Percentiles rank a stretch among this genome's conserved stretches.
Conservation (phyloP, 2,329 filamentous ascomycete species). For the Talaromyces sp. region DNA sequence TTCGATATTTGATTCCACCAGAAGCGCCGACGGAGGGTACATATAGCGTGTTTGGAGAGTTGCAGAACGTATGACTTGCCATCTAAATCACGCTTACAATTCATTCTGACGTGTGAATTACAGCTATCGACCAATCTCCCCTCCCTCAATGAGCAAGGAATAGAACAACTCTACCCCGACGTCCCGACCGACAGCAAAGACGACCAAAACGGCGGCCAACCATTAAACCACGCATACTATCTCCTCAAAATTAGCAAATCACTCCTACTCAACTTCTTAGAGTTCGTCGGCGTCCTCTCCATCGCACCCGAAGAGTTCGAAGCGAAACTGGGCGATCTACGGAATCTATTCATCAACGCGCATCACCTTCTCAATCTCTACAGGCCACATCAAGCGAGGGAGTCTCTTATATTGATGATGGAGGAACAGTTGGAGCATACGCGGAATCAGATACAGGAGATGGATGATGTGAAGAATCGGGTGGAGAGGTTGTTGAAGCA, state of each 20-base stretch:
- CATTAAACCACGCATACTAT: constrained; percentile 55
- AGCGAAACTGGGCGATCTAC: constrained; percentile 73
- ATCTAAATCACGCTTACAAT: too few species aligned
- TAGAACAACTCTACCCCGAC: constrained; percentile 66
- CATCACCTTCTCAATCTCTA: constrained; percentile 94
- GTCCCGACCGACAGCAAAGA: constrained; percentile 51
- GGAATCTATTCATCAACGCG: constrained; percentile 83
- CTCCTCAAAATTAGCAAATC: constrained; percentile 80
- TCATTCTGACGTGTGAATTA: background rate
- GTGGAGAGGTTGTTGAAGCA: constrained; percentile 51
- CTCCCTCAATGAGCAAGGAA: constrained; percentile 67
- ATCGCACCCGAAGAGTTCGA: constrained; percentile 65
- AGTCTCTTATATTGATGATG: constrained; percentile 84
- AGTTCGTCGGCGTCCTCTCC: constrained; percentile 71
- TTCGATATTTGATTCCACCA: constrained; percentile 78
- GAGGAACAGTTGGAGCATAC: constrained; percentile 75
- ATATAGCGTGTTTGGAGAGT: constrained; percentile 72
- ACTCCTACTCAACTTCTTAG: constrained; percentile 82
- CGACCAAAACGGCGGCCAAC: constrained; percentile 40
- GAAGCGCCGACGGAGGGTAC: constrained; percentile 67
- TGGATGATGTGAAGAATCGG: constrained; percentile 69
- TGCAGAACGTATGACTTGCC: constrained; percentile 55
- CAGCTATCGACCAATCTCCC: constrained; percentile 61
- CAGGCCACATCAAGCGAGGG: constrained; percentile 85
- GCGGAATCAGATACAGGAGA: constrained; percentile 73